A percentile compares a stretch with the other conserved stretches of the same genome.
phyloP scores from a whole-genome alignment of 2,329 filamentous ascomycete species.

The Aspergillus aculeatus region DNA sequence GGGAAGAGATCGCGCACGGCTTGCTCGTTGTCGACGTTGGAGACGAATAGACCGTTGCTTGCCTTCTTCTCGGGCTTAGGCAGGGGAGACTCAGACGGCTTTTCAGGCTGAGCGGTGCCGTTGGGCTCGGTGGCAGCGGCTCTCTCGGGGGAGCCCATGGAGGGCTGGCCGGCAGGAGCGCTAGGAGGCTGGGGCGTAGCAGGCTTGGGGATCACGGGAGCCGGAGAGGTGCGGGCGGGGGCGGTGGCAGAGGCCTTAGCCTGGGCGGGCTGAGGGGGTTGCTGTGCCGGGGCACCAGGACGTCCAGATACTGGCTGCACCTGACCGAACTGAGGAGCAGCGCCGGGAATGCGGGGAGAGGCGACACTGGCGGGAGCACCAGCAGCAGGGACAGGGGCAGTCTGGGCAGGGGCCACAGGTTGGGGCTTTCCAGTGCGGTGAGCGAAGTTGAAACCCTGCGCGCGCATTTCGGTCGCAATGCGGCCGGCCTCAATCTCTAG shows the following conservation, averaged over 20 bases:
- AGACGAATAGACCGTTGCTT: constrained; percentile 84
- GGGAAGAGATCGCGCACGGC: constrained; percentile 78
- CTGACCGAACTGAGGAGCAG: constrained; percentile 45
- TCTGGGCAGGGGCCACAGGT: constrained; percentile 23
- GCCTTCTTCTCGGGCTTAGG: constrained; percentile 64
- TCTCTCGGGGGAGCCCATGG: constrained; percentile 49
- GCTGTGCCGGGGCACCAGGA: constrained; percentile 27
- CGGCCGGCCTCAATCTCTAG: constrained; percentile 92
- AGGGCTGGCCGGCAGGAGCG: constrained; percentile 42
- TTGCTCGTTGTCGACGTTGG: constrained; percentile 79
- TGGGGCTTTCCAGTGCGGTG: constrained; percentile 84
- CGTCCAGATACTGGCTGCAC: constrained; percentile 34
- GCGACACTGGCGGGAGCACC: constrained; percentile 32
- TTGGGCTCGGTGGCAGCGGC: constrained; percentile 52
- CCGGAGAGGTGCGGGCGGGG: constrained; percentile 40
- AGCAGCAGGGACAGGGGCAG: constrained; percentile 22
- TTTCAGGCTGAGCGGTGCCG: constrained; percentile 50
- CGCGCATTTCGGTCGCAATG: constrained; percentile 97
- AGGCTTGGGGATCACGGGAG: constrained; percentile 43
- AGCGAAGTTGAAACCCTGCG: constrained; percentile 98
- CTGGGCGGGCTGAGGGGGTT: constrained; percentile 32
- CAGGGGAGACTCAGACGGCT: constrained; percentile 44
- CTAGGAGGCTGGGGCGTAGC: constrained; percentile 38
- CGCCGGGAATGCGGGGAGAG: constrained; percentile 37
- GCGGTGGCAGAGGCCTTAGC: constrained; percentile 28